Conservation (phyloP, 345 rosid species). For the Sonneratia caseolaris region DNA sequence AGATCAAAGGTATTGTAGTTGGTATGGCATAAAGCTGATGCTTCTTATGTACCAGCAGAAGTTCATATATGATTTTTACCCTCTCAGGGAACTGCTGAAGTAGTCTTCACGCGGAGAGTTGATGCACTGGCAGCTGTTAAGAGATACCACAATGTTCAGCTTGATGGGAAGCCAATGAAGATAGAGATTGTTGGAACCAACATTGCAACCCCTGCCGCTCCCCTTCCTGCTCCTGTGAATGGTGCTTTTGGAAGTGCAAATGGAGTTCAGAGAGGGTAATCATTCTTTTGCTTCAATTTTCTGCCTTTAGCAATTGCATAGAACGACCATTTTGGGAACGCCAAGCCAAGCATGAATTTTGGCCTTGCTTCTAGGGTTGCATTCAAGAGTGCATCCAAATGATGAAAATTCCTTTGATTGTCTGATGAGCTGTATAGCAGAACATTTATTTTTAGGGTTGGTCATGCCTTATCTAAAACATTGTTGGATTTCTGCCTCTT, state of each 20-base stretch:
- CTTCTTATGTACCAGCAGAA: constrained; percentile 20
- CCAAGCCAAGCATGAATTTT: too few species aligned
- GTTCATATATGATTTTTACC: constrained; percentile 20
- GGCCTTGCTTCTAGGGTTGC: too few species aligned
- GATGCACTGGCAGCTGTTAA: constrained; percentile 89
- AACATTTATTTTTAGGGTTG: too few species aligned
- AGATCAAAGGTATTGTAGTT: constrained; percentile 78
- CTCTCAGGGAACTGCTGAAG: constrained; percentile 90
- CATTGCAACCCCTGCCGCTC: constrained; percentile 35
- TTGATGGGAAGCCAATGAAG: constrained; percentile 93
- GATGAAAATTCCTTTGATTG: too few species aligned
- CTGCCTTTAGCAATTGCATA: too few species aligned
- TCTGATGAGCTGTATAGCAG: too few species aligned
- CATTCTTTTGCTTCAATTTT: neutral
- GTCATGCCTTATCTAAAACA: neutral
- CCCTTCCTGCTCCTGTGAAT: constrained; percentile 27
- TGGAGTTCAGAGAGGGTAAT: constrained; percentile 16
- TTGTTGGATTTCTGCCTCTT: neutral
- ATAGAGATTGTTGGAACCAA: constrained; percentile 82
- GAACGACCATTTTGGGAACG: too few species aligned
- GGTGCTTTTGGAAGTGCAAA: constrained; percentile 30
- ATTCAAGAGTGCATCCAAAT: too few species aligned
- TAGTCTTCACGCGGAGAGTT: constrained; percentile 56
- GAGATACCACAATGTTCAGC: constrained; percentile 88
- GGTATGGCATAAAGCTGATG: constrained; percentile 26